These are phyloP conservation scores for Apiospora aurea DNA, from an alignment of 2,329 filamentous ascomycete species.

Conservation along the genomic window DNA sequence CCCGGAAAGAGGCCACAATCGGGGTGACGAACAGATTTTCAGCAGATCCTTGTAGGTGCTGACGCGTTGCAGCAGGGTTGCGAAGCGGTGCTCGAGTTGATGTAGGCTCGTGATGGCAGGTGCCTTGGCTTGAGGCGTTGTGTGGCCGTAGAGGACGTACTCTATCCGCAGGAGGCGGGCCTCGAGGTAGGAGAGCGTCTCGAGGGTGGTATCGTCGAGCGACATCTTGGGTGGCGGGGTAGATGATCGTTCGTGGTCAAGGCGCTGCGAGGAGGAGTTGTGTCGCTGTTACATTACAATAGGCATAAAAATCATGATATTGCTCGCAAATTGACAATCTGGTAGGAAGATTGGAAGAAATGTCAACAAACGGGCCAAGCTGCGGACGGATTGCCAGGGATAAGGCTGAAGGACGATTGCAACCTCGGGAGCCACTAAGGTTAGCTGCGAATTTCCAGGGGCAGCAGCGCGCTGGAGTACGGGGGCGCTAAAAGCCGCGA, in stretches of 20 bases:
- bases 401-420: slow-evolving; percentile 18
- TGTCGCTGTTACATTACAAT: not conserved
- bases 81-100: slow-evolving; percentile 62
- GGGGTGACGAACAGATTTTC: slow-evolving; percentile 57
- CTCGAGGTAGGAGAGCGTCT: slow-evolving; percentile 64
- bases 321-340: slow-evolving; percentile 16
- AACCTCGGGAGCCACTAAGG: not conserved
- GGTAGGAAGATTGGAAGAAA: not conserved
- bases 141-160: slow-evolving; percentile 61
- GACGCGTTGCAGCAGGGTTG: slow-evolving; percentile 53
- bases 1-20: not conserved
- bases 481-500: slow-evolving; percentile 18
- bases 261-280: slow-evolving; percentile 1
- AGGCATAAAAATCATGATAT: slow-evolving; percentile 5
- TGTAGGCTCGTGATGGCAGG: slow-evolving; percentile 54
- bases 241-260: slow-evolving; percentile 3
- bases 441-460: slow-evolving; percentile 9
- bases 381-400: not conserved
- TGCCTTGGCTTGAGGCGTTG: slow-evolving; percentile 41
- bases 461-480: not conserved
- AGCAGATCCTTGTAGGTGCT: slow-evolving; percentile 67
- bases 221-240: slow-evolving; percentile 27
- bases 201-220: slow-evolving; percentile 60
- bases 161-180: slow-evolving; percentile 66
- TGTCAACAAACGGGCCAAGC: slow-evolving; percentile 11